phyloP scores from a whole-genome alignment of 1,139 yeast species.

The Diutina scorzettiae region DNA sequence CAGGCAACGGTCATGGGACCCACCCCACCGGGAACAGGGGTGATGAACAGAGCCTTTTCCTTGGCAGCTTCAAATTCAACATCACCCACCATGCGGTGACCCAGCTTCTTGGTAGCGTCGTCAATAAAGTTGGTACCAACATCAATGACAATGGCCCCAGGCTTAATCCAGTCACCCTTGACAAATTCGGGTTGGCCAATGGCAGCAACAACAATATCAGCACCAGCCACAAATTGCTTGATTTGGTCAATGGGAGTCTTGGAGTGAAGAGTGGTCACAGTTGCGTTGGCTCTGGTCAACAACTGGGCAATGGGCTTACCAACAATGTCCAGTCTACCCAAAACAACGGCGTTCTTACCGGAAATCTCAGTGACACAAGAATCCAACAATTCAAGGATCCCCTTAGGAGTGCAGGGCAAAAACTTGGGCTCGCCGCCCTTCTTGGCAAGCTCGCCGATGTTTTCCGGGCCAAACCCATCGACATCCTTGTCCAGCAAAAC shows the following conservation, averaged over 20 bases:
- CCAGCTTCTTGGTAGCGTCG: conserved; percentile 64
- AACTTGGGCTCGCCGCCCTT: conserved; percentile 78
- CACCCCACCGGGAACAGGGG: conserved; percentile 99
- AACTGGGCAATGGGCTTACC: conserved; percentile 88
- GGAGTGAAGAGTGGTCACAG: conserved; percentile 80
- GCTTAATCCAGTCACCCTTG: conserved; percentile 81
- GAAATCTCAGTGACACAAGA: conserved; percentile 45
- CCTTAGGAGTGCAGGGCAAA: conserved; percentile 95
- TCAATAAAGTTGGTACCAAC: conserved; percentile 90
- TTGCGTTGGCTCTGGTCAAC: conserved; percentile 64
- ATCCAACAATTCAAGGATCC: conserved; percentile 68
- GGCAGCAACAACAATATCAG: conserved; percentile 90
- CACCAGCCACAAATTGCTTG: conserved; percentile 46
- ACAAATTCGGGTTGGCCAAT: conserved; percentile 77
- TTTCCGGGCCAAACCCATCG: conserved; percentile 87
- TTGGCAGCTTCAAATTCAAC: conserved; percentile 60
- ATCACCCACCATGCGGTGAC: conserved; percentile 86
- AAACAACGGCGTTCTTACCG: conserved; percentile 77
- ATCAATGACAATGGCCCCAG: conserved; percentile 80
- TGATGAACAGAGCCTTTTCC: conserved; percentile 53
- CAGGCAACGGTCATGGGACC: conserved; percentile 99
- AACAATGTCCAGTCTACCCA: conserved; percentile 94
- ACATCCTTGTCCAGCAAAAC: conserved; percentile 80
- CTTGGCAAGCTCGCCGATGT: conserved; percentile 87
- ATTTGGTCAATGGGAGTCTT: conserved; percentile 52